These are phyloP conservation scores for Mortierella sp. DNA, from an alignment of 371 early-diverging fungal genomes.

Conservation along the genomic window DNA sequence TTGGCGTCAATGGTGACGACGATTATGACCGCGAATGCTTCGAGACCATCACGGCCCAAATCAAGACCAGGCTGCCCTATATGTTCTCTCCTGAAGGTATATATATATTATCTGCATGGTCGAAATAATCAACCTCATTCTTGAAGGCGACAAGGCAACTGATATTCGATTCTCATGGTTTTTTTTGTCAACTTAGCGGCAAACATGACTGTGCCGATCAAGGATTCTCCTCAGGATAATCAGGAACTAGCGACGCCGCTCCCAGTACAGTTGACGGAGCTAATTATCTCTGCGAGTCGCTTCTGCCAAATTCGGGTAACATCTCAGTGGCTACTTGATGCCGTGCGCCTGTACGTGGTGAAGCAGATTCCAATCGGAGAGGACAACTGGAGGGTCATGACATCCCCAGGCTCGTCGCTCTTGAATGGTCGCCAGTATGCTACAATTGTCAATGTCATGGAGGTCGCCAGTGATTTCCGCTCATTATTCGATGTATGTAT, in stretches of 20 bases:
- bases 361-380: conserved; percentile 81
- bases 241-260: conserved; percentile 58
- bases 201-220: conserved; percentile 65
- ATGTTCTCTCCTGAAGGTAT: conserved; percentile 58
- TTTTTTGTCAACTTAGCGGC: conserved; percentile 61
- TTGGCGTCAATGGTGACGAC: conserved; percentile 59
- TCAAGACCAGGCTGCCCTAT: conserved; percentile 50
- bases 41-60: conserved; percentile 49
- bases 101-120: conserved; percentile 11
- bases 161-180: background rate
- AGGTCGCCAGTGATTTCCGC: conserved; percentile 68
- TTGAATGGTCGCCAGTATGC: conserved; percentile 82
- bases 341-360: conserved; percentile 79
- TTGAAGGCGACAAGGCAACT: background rate
- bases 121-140: background rate
- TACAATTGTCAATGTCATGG: conserved; percentile 70
- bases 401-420: conserved; percentile 83
- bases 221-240: conserved; percentile 60
- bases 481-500: conserved; percentile 63
- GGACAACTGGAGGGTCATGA: conserved; percentile 88
- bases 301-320: conserved; percentile 68
- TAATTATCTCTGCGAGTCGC: conserved; percentile 62
- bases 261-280: conserved; percentile 55
- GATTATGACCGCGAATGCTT: conserved; percentile 46
- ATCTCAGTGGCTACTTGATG: conserved; percentile 70